These are phyloP conservation scores for Wallacemonas sp. DNA, from an alignment of 208 protist genomes.

Conservation along the genomic window DNA sequence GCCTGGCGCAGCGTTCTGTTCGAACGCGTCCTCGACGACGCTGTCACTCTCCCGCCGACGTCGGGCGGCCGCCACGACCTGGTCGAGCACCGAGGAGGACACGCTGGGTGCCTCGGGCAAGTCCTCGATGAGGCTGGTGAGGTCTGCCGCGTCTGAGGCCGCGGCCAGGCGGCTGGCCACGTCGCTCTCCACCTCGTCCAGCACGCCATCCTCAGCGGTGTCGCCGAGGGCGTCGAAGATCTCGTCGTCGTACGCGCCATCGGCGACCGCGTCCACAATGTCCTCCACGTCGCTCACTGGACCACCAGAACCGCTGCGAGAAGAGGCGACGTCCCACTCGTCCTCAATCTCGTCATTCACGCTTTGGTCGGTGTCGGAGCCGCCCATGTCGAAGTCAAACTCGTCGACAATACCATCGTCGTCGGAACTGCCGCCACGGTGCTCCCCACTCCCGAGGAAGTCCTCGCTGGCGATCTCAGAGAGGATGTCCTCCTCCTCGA, in stretches of 20 bases:
- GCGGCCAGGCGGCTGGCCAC: slow-evolving; percentile 23
- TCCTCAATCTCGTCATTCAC: slow-evolving; percentile 54
- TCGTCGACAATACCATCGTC: slow-evolving; percentile 19
- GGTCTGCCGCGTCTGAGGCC: slow-evolving; percentile 6
- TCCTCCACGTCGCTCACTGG: background rate
- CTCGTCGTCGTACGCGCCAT: slow-evolving; percentile 22
- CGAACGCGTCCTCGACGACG: slow-evolving; percentile 32
- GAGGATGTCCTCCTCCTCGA: background rate
- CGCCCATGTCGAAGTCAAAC: background rate
- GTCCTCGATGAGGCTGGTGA: slow-evolving; percentile 25
- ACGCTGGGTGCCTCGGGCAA: background rate
- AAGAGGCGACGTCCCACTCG: slow-evolving; percentile 26
- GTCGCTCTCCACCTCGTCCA: slow-evolving; percentile 21
- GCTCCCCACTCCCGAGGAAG: background rate
- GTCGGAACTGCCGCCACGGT: background rate
- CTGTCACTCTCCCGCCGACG: slow-evolving; percentile 16
- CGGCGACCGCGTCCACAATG: slow-evolving; percentile 14
- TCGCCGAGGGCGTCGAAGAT: slow-evolving; percentile 17
- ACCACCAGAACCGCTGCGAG: background rate
- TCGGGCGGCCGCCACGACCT: background rate
- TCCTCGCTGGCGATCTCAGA: slow-evolving; percentile 3
- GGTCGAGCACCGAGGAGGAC: background rate
- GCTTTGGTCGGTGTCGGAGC: background rate
- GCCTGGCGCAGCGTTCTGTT: slow-evolving; percentile 11
- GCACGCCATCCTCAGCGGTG: slow-evolving; percentile 5